A percentile compares a stretch with the other conserved stretches of the same genome.
These are phyloP conservation scores for Barnettozyma wickerhamii DNA, from an alignment of 805 yeast genomes.

Conservation along the genomic window DNA sequence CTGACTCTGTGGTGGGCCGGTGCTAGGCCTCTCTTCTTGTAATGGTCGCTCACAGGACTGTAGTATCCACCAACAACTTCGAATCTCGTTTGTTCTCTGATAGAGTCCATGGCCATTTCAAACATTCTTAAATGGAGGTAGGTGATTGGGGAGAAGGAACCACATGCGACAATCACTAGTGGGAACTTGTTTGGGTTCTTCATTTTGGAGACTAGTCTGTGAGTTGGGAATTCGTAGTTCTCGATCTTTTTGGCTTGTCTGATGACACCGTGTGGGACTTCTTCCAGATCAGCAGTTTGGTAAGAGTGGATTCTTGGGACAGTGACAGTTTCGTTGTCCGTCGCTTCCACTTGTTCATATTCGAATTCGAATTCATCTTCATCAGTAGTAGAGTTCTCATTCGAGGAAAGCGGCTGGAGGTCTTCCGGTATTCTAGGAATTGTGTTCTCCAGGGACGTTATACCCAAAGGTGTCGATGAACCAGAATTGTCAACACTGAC, in stretches of 20 bases:
- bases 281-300: conserved; percentile 92
- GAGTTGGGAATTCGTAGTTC: conserved; percentile 80
- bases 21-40: conserved; percentile 90
- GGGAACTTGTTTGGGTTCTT: conserved; percentile 79
- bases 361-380: conserved; percentile 21
- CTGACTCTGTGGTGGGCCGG: conserved; percentile 85
- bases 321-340: conserved; percentile 18
- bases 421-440: conserved; percentile 58
- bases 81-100: conserved; percentile 85
- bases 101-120: conserved; percentile 96
- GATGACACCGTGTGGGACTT: conserved; percentile 90
- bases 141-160: conserved; percentile 94
- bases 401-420: conserved; percentile 47
- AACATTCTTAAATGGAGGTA: conserved; percentile 95
- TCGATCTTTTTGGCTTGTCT: conserved; percentile 76
- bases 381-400: conserved; percentile 35
- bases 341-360: conserved; percentile 9
- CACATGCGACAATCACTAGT: conserved; percentile 93
- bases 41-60: conserved; percentile 91
- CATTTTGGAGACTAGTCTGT: conserved; percentile 68
- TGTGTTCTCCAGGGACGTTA: conserved; percentile 17
- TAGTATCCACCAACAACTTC: conserved; percentile 97
- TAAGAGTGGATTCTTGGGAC: conserved; percentile 32
- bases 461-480: conserved; percentile 11
- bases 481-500: conserved; percentile 8